Conservation (phyloP, 1,139 yeast species). For the Suhomyces guaymorum region DNA sequence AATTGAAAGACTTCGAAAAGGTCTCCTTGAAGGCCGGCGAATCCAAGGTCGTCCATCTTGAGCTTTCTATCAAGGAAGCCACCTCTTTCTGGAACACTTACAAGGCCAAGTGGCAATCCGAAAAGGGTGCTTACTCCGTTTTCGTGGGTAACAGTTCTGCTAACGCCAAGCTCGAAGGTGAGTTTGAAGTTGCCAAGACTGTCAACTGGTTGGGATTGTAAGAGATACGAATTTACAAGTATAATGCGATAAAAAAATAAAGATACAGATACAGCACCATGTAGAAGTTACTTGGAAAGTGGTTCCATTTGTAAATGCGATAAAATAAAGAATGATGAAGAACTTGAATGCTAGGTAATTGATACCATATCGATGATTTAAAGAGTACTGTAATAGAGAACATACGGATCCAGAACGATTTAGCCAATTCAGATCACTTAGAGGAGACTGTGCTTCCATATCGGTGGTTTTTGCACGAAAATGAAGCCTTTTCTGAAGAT, state of each 20-base stretch:
- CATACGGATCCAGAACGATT: too few species aligned
- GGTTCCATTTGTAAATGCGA: too few species aligned
- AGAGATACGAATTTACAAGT: background rate
- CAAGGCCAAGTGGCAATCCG: conserved; percentile 51
- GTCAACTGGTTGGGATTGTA: conserved; percentile 20
- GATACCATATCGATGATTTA: too few species aligned
- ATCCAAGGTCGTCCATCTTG: conserved; percentile 34
- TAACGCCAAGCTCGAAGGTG: conserved; percentile 19
- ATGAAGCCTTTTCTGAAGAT: too few species aligned
- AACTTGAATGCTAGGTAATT: too few species aligned
- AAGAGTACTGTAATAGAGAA: too few species aligned
- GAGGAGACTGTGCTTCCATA: too few species aligned
- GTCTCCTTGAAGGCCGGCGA: conserved; percentile 45
- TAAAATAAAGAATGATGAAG: too few species aligned
- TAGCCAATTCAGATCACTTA: too few species aligned
- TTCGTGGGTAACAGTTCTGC: conserved; percentile 44
- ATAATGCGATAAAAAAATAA: background rate
- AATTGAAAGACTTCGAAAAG: conserved; percentile 56
- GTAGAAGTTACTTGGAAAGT: too few species aligned
- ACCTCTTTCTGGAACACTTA: conserved; percentile 56
- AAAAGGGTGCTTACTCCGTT: conserved; percentile 50
- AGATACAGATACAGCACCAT: background rate
- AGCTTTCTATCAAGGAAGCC: conserved; percentile 47
- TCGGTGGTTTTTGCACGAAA: too few species aligned
- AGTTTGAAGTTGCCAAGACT: conserved; percentile 15